Conservation (phyloP, 2,329 filamentous ascomycete genomes). For the Arthrinium phaeospermum region DNA sequence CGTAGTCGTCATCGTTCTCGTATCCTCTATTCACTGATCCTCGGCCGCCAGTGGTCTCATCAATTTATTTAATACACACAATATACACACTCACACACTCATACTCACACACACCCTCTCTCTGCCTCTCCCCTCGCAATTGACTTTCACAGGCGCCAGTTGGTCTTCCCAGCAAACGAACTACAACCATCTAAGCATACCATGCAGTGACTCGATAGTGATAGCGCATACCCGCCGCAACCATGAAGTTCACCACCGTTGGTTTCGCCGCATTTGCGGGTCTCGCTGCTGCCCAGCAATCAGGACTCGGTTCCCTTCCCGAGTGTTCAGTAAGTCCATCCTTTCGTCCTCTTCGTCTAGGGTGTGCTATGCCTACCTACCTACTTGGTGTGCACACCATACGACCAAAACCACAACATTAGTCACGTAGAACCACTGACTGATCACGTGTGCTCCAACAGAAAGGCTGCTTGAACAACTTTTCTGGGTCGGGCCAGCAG, state of each 20-base stretch:
- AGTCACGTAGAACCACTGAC: neutral
- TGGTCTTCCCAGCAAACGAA: neutral
- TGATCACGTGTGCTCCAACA: constrained; percentile 23
- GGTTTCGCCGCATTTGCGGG: neutral
- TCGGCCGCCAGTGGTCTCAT: neutral
- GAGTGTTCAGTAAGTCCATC: neutral
- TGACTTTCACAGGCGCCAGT: neutral
- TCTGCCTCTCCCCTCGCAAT: neutral
- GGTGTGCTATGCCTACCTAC: neutral
- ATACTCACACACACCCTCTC: neutral
- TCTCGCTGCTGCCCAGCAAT: constrained; percentile 9
- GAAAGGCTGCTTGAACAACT: constrained; percentile 38
- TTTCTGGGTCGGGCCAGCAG: constrained; percentile 40
- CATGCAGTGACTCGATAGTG: neutral
- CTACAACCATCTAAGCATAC: neutral
- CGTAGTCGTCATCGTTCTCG: neutral
- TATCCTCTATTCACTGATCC: neutral
- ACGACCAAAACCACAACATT: neutral
- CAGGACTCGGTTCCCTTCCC: constrained; percentile 1
- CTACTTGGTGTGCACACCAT: neutral
- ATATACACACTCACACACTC: neutral
- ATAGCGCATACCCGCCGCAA: neutral
- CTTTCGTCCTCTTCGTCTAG: neutral
- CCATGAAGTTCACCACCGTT: neutral
- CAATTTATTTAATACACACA: neutral